Evolutionary conservation across 345 rosid species (phyloP).

Genomic region (Acer saccharum): DNA sequence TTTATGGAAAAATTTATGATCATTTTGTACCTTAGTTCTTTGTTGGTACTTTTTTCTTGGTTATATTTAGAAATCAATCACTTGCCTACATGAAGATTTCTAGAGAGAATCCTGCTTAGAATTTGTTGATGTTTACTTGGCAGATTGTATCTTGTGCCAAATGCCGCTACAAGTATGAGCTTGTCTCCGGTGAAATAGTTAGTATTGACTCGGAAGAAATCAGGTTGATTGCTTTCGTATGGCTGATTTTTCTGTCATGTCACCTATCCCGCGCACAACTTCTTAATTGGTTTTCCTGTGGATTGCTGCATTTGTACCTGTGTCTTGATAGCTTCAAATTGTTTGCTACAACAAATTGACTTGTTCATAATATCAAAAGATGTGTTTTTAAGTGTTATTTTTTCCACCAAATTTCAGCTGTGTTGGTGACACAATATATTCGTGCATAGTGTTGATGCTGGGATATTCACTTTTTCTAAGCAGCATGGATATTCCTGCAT

Average conservation of each 20-base stretch:
- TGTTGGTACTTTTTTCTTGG: no score
- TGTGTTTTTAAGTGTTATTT: constrained; percentile 1
- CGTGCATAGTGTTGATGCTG: constrained; percentile 80
- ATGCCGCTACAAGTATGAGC: constrained; percentile 91
- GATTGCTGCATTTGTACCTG: not conserved
- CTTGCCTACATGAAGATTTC: no score
- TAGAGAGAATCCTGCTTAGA: no score
- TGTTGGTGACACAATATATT: constrained; percentile 21
- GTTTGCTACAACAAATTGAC: not conserved
- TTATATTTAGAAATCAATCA: no score
- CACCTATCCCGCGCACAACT: no score
- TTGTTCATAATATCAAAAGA: not conserved
- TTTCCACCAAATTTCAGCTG: constrained; percentile 10
- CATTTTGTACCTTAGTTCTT: no score
- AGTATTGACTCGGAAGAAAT: constrained; percentile 70
- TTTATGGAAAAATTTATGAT: no score
- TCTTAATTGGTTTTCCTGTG: not conserved
- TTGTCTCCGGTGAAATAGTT: constrained; percentile 81
- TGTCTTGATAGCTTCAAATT: constrained; percentile 3
- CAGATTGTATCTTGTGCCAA: constrained; percentile 85
- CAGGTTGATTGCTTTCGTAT: constrained; percentile 58
- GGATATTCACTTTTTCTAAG: constrained; percentile 96
- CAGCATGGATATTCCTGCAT: constrained; percentile 94
- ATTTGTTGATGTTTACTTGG: not conserved
- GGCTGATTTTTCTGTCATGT: not conserved